Base-by-base conservation (phyloP, 108 stramenopile species). In the Skeletonema marinoi region DNA sequence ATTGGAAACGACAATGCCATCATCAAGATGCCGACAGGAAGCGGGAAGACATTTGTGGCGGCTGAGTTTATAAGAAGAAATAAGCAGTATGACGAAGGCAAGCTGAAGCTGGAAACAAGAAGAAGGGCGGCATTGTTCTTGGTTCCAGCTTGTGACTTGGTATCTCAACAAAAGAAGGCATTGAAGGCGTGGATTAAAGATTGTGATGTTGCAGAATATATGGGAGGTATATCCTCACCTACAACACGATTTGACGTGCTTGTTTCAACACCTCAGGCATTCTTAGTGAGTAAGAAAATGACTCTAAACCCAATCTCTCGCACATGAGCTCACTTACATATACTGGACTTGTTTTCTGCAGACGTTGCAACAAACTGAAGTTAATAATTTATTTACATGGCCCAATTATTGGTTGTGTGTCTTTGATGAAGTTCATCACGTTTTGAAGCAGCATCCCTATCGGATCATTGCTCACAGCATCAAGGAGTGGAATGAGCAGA, bases 361-460 rank as follows among this genome's bases (percentile, higher is more conserved):
- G 77, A 78, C 39, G 19, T 46, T 78, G 29, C 78, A 78, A 50
- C 78, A 71, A 66, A 71, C 33, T 35, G 70, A 78, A 50, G 33
- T 65, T 10, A 32, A 13, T 10, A 32, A 13, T 2, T 32, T 35
- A 62, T 77, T 81, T n/a, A 4, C 6, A 4, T 85, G 84, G 84
- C 44, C 66, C 13, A 77, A 70, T 19, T 85, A 71, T 64, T 73
- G 78, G 31, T 13, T 66, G 3, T 77, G 77, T 38, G 73, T 85
- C 19, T 85, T 85, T 62, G 85, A 85, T 61, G 85, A 88, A 66
- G 86, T 87, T 54, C 88, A 88, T 66, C 88, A 88, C 44, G 85
- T 83, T 0, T 51, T 88, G 11, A 88, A 88, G 64, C 82, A 88
- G 3, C 88, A 88, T 60, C 88, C 88, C 3, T 88, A 88, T 58